Conservation (phyloP, 495 filamentous ascomycete species). For the Aspergillus heteromorphus region DNA sequence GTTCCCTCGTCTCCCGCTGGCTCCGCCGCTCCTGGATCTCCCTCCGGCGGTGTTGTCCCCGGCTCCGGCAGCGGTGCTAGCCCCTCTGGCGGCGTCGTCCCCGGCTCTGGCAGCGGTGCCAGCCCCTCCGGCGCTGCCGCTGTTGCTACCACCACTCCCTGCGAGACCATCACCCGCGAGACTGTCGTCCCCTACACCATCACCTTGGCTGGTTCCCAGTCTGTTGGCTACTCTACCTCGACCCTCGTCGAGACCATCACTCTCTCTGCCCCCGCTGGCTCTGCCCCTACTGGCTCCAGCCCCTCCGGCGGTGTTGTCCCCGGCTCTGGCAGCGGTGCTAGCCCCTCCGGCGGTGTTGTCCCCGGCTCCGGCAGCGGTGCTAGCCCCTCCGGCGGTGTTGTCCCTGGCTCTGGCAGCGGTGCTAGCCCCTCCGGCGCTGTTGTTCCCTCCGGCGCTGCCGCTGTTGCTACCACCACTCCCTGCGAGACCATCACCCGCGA, state of each 20-base stretch:
- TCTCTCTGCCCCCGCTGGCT: slow-evolving; percentile 4
- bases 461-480: slow-evolving; percentile 11
- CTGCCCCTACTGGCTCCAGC: slow-evolving; percentile 3
- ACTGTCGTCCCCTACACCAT: slow-evolving; percentile 11
- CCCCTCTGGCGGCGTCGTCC: slow-evolving; percentile 7
- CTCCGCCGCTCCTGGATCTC: slow-evolving; percentile 3
- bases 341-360: not conserved
- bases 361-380: slow-evolving; percentile 8
- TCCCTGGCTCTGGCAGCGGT: not conserved
- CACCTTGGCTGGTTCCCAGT: slow-evolving; percentile 4
- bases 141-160: too few species aligned
- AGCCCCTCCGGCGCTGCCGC: not conserved
- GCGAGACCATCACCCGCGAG: too few species aligned
- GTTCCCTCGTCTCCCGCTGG: not conserved
- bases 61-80: not conserved
- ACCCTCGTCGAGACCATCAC: too few species aligned
- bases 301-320: not conserved
- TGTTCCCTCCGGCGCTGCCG: not conserved
- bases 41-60: not conserved
- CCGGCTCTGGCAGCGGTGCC: not conserved
- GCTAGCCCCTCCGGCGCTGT: not conserved
- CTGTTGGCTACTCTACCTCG: too few species aligned
- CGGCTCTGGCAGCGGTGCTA: not conserved
- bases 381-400: not conserved
- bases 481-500: slow-evolving; percentile 19